Base-by-base conservation (phyloP, 2,329 filamentous ascomycete species). In the Lasiodiplodia citricola region DNA sequence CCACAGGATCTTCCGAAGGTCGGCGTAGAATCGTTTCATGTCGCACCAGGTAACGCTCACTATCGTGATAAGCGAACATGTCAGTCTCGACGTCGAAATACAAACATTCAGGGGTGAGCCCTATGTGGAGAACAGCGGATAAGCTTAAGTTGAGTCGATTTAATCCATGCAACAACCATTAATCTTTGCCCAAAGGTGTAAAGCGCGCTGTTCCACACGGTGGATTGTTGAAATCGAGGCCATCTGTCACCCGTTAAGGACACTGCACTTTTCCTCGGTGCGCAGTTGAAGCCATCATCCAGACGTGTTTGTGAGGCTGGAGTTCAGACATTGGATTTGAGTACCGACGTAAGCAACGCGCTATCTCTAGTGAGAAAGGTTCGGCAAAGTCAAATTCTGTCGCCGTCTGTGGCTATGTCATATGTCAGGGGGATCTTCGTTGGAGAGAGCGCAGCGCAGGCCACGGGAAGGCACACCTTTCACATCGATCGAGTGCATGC, bases 351-450 rank as follows among this genome's bases (percentile, higher is more conserved):
- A 10, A 35, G 31, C 31, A 35, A 35, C 7, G 31, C 31, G 31
- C 31, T 35, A 35, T 35, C 31, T 35, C 6, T 35, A 35, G 31
- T 35, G 31, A 35, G 31, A 35, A 35, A 35, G 31, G 31, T 35
- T 35, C 31, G 31, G 31, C 8, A 35, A 35, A 35, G 31, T 35
- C 31, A 35, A 35, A 35, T 35, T 35, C 8, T 35, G 6, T 35
- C 31, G 31, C 8, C 31, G 8, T 35, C 38, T 60, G 16, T 47
- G 41, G 56, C 58, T 21, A 11, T 18, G 25, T 51, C 58, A 63
- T 21, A 11, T 18, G 25, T 51, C 58, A 63, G 58, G 58, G 58
- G 25, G 44, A 63, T 63, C 18, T 63, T 37, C 58, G 58, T 18
- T 18, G 44, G 18, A 31, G 47, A 31, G 10, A 11, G 28, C 41